phyloP scores from a whole-genome alignment of 176 grass and related monocot species.

The Poa annua region DNA sequence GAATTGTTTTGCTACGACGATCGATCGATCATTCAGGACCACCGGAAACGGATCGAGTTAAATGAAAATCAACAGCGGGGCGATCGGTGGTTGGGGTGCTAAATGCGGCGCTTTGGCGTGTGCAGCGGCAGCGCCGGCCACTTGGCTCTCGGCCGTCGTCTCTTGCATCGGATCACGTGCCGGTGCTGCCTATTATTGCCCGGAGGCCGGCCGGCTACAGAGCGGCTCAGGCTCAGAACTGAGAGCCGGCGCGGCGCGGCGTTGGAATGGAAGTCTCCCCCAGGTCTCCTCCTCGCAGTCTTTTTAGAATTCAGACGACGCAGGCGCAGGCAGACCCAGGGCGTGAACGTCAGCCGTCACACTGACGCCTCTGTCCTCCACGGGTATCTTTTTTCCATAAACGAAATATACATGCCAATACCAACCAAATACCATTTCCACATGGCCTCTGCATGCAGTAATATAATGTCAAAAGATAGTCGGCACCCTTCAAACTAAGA shows the following conservation, averaged over 20 bases:
- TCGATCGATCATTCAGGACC: neutral
- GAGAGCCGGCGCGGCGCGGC: neutral
- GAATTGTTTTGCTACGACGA: neutral
- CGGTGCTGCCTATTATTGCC: neutral
- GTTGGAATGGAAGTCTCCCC: neutral
- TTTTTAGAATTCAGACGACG: neutral
- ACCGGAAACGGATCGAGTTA: conserved; percentile 20
- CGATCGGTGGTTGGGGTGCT: conserved; percentile 26
- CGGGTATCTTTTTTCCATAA: no score
- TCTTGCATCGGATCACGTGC: conserved; percentile 35
- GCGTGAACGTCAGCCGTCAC: no score
- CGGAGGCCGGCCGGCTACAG: neutral
- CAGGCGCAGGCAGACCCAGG: neutral
- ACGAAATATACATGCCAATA: no score
- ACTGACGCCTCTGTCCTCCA: no score
- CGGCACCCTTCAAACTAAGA: no score
- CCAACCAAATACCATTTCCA: no score
- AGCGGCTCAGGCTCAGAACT: neutral
- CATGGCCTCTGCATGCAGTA: no score
- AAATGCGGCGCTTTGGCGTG: conserved; percentile 26
- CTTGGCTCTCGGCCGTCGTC: conserved; percentile 11
- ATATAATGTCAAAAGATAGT: no score
- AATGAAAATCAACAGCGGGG: neutral
- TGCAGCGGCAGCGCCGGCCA: neutral
- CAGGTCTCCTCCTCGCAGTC: neutral